These are phyloP conservation scores for Datura wrightii DNA, from an alignment of 257 asterid genomes.

Conservation along the genomic window DNA sequence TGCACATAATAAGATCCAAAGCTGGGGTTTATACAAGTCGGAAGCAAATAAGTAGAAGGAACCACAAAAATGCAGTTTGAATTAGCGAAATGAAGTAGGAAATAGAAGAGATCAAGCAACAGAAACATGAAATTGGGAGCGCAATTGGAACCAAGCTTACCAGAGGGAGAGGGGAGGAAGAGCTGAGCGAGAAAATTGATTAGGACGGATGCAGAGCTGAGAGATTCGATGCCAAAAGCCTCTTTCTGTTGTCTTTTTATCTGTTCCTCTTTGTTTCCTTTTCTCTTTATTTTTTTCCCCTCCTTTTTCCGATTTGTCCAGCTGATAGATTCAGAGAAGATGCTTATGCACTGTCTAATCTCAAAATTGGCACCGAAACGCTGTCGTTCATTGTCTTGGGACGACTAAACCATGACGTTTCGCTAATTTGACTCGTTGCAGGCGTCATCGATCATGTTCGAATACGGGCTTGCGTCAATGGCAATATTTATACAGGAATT, in stretches of 20 bases:
- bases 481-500: neutral
- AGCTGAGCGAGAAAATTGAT: slow-evolving; percentile 29
- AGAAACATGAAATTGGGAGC: slow-evolving; percentile 15
- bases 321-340: slow-evolving; percentile 39
- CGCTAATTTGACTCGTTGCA: neutral
- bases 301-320: slow-evolving; percentile 34
- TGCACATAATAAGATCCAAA: slow-evolving; percentile 29
- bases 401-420: slow-evolving; percentile 16
- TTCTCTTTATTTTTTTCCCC: slow-evolving; percentile 19
- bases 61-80: neutral
- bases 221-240: slow-evolving; percentile 36
- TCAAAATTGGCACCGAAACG: slow-evolving; percentile 21
- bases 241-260: slow-evolving; percentile 29
- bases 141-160: slow-evolving; percentile 46
- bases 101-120: slow-evolving; percentile 40
- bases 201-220: slow-evolving; percentile 31
- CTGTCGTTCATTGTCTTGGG: neutral
- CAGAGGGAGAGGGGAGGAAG: slow-evolving; percentile 33
- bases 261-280: slow-evolving; percentile 28
- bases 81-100: slow-evolving; percentile 39
- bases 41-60: neutral
- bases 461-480: neutral
- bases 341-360: slow-evolving; percentile 23
- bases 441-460: neutral
- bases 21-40: slow-evolving; percentile 22